Conservation (phyloP, 2,329 filamentous ascomycete species). For the Hymenoscyphus albidus region DNA sequence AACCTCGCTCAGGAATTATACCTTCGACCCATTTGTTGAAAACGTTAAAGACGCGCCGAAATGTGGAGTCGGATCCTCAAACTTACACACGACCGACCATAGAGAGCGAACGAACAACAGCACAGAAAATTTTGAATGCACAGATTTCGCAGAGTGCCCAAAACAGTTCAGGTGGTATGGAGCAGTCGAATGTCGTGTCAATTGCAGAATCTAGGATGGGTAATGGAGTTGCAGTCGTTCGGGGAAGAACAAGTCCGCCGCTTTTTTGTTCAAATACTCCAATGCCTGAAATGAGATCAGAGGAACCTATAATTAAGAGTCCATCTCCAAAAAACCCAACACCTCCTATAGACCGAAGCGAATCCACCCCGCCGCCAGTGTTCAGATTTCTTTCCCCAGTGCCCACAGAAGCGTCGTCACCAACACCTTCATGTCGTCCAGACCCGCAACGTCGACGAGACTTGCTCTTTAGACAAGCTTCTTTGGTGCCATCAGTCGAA, state of each 20-base stretch:
- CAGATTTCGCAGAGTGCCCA: background rate
- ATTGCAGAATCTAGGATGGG: background rate
- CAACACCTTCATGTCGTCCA: background rate
- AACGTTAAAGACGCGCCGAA: background rate
- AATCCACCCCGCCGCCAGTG: background rate
- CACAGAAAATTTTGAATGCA: background rate
- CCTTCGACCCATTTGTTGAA: background rate
- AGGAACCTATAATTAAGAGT: background rate
- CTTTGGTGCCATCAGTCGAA: background rate
- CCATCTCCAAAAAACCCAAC: background rate
- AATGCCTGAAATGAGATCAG: background rate
- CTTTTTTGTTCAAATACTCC: background rate
- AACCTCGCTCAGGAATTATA: background rate
- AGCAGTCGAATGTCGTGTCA: background rate
- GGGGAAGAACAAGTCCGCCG: background rate
- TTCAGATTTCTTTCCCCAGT: background rate
- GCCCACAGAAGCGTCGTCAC: background rate
- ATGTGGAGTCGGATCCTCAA: background rate
- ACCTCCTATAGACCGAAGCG: background rate
- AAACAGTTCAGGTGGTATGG: background rate
- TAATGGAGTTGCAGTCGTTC: background rate
- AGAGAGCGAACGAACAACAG: background rate
- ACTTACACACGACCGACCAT: background rate
- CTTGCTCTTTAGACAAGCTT: background rate
- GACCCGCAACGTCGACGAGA: background rate